Conservation (phyloP, 306 rosid genomes). For the Lablab purpureus region DNA sequence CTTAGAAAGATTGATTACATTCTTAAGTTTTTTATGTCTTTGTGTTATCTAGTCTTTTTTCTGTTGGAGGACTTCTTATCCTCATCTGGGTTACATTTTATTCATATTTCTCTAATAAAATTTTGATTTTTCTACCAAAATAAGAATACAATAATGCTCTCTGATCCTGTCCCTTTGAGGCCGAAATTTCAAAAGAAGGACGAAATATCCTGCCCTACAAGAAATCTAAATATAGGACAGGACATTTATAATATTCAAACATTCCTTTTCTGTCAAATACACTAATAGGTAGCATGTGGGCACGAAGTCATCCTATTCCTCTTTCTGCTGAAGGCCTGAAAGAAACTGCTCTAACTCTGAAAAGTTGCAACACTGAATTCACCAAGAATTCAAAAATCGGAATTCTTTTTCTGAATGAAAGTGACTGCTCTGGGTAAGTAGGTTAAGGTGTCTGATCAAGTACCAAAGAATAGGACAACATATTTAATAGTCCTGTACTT, state of each 20-base stretch:
- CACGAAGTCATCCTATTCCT: not conserved
- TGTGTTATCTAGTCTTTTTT: not conserved
- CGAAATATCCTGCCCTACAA: not conserved
- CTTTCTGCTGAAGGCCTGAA: not conserved
- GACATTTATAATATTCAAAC: not conserved
- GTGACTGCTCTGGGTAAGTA: not conserved
- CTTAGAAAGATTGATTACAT: not conserved
- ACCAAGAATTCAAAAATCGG: not conserved
- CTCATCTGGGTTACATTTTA: not conserved
- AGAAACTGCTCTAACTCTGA: conserved; percentile 19
- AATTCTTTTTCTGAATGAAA: not conserved
- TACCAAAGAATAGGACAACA: not conserved
- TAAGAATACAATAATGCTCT: not conserved
- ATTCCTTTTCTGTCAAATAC: conserved; percentile 6
- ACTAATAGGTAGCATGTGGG: conserved; percentile 25
- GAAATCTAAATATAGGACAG: not conserved
- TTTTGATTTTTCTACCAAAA: not conserved
- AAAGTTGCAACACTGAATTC: not conserved
- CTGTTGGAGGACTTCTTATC: conserved; percentile 5
- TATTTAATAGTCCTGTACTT: not conserved
- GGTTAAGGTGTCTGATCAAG: not conserved
- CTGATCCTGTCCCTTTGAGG: not conserved
- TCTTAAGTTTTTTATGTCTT: not conserved
- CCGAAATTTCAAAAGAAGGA: not conserved
- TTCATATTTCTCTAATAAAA: not conserved